phyloP scores from a whole-genome alignment of 2,329 filamentous ascomycete species.

The Pseudogymnoascus sp. region DNA sequence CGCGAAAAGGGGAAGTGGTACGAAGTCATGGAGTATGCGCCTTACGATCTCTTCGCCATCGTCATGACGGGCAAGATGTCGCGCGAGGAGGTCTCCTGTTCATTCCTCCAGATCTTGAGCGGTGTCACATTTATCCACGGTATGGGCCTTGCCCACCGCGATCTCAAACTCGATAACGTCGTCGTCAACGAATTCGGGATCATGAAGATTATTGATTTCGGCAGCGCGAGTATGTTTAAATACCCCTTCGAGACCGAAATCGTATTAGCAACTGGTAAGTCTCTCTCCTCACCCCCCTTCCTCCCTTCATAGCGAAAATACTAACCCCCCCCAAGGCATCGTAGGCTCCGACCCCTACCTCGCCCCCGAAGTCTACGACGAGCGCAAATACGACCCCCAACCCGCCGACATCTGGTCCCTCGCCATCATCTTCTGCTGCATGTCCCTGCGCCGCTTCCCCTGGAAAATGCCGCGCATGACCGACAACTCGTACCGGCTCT shows the following conservation, averaged over 20 bases:
- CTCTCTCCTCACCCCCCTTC: not conserved
- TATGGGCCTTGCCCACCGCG: constrained; percentile 89
- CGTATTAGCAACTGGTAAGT: constrained; percentile 71
- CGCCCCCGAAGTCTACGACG: constrained; percentile 92
- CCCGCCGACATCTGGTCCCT: constrained; percentile 96
- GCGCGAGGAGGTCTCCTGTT: constrained; percentile 81
- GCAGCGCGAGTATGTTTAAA: constrained; percentile 91
- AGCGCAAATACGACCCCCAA: constrained; percentile 86
- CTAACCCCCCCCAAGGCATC: constrained; percentile 42
- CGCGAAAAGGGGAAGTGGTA: constrained; percentile 94
- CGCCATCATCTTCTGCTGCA: constrained; percentile 98
- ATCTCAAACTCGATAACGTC: constrained; percentile 95
- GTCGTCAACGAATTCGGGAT: constrained; percentile 94
- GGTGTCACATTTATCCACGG: constrained; percentile 92
- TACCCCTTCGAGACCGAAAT: constrained; percentile 94
- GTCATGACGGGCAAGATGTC: constrained; percentile 99
- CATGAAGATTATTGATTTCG: constrained; percentile 99
- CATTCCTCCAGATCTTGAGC: constrained; percentile 88
- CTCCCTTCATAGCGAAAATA: constrained; percentile 6
- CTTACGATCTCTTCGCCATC: constrained; percentile 91
- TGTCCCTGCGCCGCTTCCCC: constrained; percentile 89
- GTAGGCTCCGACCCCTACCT: constrained; percentile 89
- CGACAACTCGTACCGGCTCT: constrained; percentile 92
- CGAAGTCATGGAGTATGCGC: constrained; percentile 98
- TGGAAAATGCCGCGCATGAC: constrained; percentile 92